Conservation (phyloP, 306 rosid species). For the Vigna angularis region DNA sequence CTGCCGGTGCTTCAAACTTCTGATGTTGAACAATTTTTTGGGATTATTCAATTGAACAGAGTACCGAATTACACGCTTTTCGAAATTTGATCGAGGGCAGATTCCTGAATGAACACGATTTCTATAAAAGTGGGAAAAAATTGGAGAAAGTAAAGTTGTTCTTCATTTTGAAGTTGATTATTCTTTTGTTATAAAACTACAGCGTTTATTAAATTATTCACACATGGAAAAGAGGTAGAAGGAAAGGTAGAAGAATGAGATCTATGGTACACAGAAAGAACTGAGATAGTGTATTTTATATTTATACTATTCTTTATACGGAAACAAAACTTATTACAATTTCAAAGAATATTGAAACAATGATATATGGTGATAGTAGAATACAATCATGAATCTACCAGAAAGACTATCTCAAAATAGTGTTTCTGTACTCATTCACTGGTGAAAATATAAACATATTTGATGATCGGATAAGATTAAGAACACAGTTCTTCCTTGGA, state of each 20-base stretch:
- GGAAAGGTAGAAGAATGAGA: neutral
- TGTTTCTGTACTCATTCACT: slow-evolving; percentile 16
- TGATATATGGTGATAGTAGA: slow-evolving; percentile 16
- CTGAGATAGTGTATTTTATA: slow-evolving; percentile 1
- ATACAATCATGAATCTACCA: slow-evolving; percentile 27
- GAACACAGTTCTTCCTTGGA: slow-evolving; percentile 30
- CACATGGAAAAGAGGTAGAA: neutral
- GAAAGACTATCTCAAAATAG: slow-evolving; percentile 29
- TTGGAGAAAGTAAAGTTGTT: no score
- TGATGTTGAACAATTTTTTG: no score
- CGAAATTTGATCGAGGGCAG: no score
- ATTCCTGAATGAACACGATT: no score
- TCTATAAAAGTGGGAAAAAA: no score
- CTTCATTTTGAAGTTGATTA: no score
- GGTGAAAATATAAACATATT: slow-evolving; percentile 33
- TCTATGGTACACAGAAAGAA: neutral
- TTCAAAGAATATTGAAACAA: slow-evolving; percentile 39
- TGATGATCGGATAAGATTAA: slow-evolving; percentile 9
- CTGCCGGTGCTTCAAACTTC: no score
- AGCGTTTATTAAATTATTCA: no score
- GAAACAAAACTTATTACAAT: slow-evolving; percentile 42
- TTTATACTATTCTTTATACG: slow-evolving; percentile 20
- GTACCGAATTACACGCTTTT: no score
- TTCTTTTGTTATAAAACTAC: no score
- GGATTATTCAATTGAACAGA: no score